Evolutionary conservation across 441 rosid genomes (phyloP), one percentile per base, ranked within the genome.

Genomic region (Bocquillonia castaneifolia): DNA sequence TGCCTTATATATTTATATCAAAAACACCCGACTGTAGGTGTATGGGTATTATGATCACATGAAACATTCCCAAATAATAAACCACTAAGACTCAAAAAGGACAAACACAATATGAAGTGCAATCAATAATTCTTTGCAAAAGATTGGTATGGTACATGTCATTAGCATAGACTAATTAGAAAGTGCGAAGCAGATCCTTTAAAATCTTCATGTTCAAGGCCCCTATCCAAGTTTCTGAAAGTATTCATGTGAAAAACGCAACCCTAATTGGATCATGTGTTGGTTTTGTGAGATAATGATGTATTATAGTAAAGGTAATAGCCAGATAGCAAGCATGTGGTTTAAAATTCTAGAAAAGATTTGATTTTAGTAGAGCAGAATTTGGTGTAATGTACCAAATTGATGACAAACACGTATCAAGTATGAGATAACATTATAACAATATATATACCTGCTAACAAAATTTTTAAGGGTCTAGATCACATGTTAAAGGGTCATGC

Each of bases 401-500:
- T 17, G 54, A 53, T 55, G 66, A 67, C 65, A 51, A 2, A 31
- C 45, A 6, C 10, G 73, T 56, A 59, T 63, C 47, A 45, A 50
- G 42, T 44, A 53, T 20, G 51, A 6, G 58, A 59, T 9, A 45
- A 45, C 50, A 39, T 39, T 39, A 61, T 5, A 50, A 71, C 23
- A 69, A 64, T 55, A 50, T 50, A 7, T 4, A 29, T 23, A 56
- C 59, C 25, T 59, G 25, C 63, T 67, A 77, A 77, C 77, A 65
- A 26, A 58, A 40, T 18, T 68, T 25, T 29, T 9, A 47, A 52
- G 67, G 67, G 74, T 63, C 57, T 72, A 36, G 20, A 60, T 69
- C 77, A 69, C 82, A 72, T 76, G 77, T 51, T 48, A 60, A 59
- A 50, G 68, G 37, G 72, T 78, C 77, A 67, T 69, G 82, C 68